phyloP scores from a whole-genome alignment of 2,329 filamentous ascomycete species.

The Ceratocystis eucalypticola region DNA sequence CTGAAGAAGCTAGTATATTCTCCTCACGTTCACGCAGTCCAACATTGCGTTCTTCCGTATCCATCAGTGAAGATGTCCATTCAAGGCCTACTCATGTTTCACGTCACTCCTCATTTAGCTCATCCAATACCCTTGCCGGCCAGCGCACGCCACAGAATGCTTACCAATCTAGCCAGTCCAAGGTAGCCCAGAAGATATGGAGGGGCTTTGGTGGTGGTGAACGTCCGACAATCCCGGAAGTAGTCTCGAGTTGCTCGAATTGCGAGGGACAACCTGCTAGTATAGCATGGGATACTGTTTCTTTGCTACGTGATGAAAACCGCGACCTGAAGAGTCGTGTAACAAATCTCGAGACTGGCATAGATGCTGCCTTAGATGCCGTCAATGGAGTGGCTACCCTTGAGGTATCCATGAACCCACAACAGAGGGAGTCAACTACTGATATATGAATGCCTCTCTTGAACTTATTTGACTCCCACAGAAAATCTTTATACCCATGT shows the following conservation, averaged over 20 bases:
- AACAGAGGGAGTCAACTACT: neutral
- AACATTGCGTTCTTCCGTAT: conserved; percentile 24
- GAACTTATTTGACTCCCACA: neutral
- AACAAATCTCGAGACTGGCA: conserved; percentile 42
- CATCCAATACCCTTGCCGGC: conserved; percentile 21
- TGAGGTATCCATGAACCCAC: conserved; percentile 11
- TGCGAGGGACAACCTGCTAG: conserved; percentile 45
- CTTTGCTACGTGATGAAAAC: conserved; percentile 48
- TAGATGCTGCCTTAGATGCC: conserved; percentile 47
- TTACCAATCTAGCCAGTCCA: conserved; percentile 14
- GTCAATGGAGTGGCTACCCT: conserved; percentile 40
- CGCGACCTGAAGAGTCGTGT: conserved; percentile 46
- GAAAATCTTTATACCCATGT: conserved; percentile 5
- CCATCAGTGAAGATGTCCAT: conserved; percentile 6
- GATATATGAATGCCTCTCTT: conserved; percentile 3
- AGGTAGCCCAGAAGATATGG: conserved; percentile 7
- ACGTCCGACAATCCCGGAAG: conserved; percentile 6
- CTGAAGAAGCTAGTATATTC: conserved; percentile 43
- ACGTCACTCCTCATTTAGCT: conserved; percentile 27
- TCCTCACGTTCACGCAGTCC: conserved; percentile 48
- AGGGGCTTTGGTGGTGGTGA: conserved; percentile 7
- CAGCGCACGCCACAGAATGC: conserved; percentile 18
- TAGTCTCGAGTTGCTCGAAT: conserved; percentile 34
- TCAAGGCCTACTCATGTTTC: neutral
- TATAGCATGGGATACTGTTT: conserved; percentile 53